phyloP scores from a whole-genome alignment of 108 stramenopile genomes.

The Chaetoceros muelleri region DNA sequence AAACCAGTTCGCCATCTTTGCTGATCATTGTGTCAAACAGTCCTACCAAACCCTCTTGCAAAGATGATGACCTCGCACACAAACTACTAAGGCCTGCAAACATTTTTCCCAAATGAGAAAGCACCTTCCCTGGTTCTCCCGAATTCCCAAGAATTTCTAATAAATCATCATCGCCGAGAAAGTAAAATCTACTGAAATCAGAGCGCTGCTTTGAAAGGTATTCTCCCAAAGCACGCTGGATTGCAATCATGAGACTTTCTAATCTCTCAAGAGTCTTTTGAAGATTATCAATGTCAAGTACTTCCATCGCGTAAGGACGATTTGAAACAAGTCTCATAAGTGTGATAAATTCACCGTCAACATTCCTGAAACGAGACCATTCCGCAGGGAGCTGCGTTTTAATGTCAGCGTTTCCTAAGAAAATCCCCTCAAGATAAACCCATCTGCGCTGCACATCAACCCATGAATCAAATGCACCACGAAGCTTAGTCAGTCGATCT shows the following conservation, averaged over 20 bases:
- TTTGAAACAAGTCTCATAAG: slow-evolving; percentile 85
- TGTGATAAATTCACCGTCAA: slow-evolving; percentile 88
- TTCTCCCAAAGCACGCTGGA: slow-evolving; percentile 94
- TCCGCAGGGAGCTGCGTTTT: slow-evolving; percentile 93
- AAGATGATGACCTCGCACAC: slow-evolving; percentile 18
- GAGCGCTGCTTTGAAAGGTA: slow-evolving; percentile 93
- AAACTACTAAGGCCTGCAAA: slow-evolving; percentile 84
- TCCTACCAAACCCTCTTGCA: slow-evolving; percentile 52
- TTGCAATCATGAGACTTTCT: slow-evolving; percentile 77
- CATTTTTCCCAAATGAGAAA: slow-evolving; percentile 95
- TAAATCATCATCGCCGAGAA: slow-evolving; percentile 98
- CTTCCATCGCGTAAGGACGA: slow-evolving; percentile 83
- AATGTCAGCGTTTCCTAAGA: slow-evolving; percentile 91
- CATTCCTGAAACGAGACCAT: slow-evolving; percentile 91
- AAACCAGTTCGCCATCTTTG: slow-evolving; percentile 94
- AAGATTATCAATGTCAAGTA: slow-evolving; percentile 84
- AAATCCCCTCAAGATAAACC: slow-evolving; percentile 96
- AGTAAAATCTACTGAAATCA: slow-evolving; percentile 96
- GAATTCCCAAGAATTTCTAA: slow-evolving; percentile 96
- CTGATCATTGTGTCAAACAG: slow-evolving; percentile 84
- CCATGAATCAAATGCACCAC: slow-evolving; percentile 91
- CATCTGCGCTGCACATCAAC: slow-evolving; percentile 95
- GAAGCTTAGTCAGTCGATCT: slow-evolving; percentile 82
- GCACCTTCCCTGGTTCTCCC: slow-evolving; percentile 86
- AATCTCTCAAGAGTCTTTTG: slow-evolving; percentile 87